Evolutionary conservation across 2,329 filamentous ascomycete genomes (phyloP).

Genomic region (Fusarium nygamai): DNA sequence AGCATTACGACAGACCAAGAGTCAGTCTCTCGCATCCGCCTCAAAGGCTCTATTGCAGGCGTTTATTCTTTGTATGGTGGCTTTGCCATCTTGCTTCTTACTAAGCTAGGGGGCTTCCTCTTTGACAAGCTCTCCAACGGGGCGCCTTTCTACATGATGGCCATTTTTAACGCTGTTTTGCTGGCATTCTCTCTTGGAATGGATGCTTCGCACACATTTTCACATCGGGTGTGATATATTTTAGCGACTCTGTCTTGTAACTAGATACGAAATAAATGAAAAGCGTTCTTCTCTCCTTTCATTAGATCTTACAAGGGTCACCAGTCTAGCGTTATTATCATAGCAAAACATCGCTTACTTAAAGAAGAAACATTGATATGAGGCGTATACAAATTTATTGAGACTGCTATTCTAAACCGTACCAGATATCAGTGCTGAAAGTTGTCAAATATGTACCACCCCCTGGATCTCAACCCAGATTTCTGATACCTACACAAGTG

Average conservation of each 20-base stretch:
- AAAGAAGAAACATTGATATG: background rate
- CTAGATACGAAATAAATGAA: slow-evolving; percentile 32
- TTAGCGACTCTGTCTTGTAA: background rate
- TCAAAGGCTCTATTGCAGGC: slow-evolving; percentile 95
- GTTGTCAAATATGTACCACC: background rate
- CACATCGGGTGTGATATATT: slow-evolving; percentile 26
- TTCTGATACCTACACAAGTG: background rate
- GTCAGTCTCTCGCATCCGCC: slow-evolving; percentile 60
- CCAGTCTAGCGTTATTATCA: background rate
- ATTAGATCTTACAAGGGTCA: background rate
- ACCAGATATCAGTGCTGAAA: background rate
- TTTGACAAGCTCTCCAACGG: slow-evolving; percentile 81
- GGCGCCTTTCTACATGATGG: slow-evolving; percentile 95
- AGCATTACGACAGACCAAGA: slow-evolving; percentile 45
- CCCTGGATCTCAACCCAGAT: background rate
- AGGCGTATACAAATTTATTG: background rate
- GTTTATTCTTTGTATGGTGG: slow-evolving; percentile 94
- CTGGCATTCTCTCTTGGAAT: slow-evolving; percentile 65
- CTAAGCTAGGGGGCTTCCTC: slow-evolving; percentile 86
- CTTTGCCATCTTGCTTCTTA: slow-evolving; percentile 87
- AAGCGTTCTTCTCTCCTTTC: slow-evolving; percentile 10
- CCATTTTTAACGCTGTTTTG: slow-evolving; percentile 81
- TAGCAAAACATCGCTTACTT: background rate
- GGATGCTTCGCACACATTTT: slow-evolving; percentile 57
- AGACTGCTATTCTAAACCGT: background rate